Conservation (phyloP, 495 filamentous ascomycete genomes). For the Penicillium silybi region DNA sequence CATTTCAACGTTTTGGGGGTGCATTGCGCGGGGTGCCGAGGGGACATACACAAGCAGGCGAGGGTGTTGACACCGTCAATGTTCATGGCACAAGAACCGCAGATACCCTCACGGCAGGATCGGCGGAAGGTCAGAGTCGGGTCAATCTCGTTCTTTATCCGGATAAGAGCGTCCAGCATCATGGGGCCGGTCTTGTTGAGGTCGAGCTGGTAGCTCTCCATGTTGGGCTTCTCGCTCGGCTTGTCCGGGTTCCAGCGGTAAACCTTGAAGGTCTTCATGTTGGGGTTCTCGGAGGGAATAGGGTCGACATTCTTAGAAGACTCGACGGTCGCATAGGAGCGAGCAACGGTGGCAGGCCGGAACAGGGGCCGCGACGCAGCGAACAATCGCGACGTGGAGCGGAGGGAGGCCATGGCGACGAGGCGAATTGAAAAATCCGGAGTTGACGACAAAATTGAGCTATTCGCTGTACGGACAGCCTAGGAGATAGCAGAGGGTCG, state of each 20-base stretch:
- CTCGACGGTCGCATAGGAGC: conserved; percentile 50
- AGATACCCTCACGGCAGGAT: conserved; percentile 96
- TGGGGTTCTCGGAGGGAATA: conserved; percentile 48
- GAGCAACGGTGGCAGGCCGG: conserved; percentile 42
- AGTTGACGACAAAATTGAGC: conserved; percentile 1
- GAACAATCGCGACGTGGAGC: conserved; percentile 64
- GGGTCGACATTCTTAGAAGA: conserved; percentile 47
- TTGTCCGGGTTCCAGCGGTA: conserved; percentile 98
- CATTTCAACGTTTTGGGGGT: background rate
- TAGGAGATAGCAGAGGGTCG: conserved; percentile 14
- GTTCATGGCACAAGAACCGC: conserved; percentile 98
- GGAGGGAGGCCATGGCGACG: conserved; percentile 71
- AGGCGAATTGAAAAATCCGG: background rate
- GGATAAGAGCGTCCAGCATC: conserved; percentile 92
- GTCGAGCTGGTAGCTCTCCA: conserved; percentile 92
- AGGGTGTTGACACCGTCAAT: conserved; percentile 97
- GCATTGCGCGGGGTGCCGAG: background rate
- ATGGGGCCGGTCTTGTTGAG: conserved; percentile 98
- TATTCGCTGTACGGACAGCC: background rate
- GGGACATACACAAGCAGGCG: conserved; percentile 88
- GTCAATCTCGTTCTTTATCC: conserved; percentile 99
- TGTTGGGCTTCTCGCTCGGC: conserved; percentile 83
- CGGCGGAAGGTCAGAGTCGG: conserved; percentile 93
- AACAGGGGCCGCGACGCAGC: conserved; percentile 54
- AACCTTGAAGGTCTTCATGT: conserved; percentile 94